Evolutionary conservation across 441 rosid genomes (phyloP).

Genomic region (Metrosideros polymorpha): DNA sequence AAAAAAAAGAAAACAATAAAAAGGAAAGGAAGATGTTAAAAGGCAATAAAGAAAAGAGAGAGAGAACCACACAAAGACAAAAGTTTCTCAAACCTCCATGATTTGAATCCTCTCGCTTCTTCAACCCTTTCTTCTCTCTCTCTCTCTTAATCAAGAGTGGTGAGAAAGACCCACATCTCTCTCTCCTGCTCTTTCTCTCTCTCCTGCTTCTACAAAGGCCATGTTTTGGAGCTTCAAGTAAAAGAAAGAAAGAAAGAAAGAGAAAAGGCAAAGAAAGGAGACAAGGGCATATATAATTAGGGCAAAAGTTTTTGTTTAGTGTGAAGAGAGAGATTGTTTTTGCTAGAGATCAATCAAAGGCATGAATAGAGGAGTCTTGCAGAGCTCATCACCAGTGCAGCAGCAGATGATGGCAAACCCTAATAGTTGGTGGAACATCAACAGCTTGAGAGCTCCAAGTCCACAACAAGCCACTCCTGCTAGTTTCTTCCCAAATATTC

Average conservation of each 20-base stretch:
- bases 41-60: not conserved
- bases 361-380: not conserved
- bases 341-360: not conserved
- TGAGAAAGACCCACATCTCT: not conserved
- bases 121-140: not conserved
- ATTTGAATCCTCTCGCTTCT: not conserved
- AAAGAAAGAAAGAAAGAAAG: not conserved
- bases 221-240: not conserved
- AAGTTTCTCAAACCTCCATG: not conserved
- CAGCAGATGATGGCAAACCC: not conserved
- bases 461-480: not conserved
- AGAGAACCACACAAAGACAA: not conserved
- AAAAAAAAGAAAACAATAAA: not conserved
- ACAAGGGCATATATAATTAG: not conserved
- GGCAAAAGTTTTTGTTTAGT: not conserved
- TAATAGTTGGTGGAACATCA: not conserved
- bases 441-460: not conserved
- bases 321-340: not conserved
- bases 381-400: not conserved
- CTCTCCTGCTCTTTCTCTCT: not conserved
- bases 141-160: not conserved
- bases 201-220: not conserved
- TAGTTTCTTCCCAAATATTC: not conserved
- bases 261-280: not conserved
- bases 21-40: not conserved